Base-by-base conservation (phyloP, 345 rosid species). In the Durio zibethinus region DNA sequence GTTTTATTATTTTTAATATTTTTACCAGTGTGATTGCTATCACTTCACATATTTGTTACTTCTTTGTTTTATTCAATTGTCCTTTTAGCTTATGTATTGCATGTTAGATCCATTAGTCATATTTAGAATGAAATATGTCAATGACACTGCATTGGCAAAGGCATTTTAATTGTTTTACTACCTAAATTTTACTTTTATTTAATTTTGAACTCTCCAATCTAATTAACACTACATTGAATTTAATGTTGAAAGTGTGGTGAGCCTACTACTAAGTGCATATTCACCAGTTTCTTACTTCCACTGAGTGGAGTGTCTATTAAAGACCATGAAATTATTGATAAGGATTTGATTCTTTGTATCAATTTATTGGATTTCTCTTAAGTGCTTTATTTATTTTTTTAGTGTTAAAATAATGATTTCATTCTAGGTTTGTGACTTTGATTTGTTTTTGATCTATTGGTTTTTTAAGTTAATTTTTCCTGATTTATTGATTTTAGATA, bases 231-330 rank as follows among this genome's bases (percentile, higher is more conserved):
- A 38, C 27, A 61, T 35, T 50, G 27, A 12, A 23, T 43, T 65
- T 64, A 27, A 10, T 74, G 67, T 63, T 86, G 54, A 83, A 93
- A 98, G 81, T 95, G 99, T 68, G 88, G 94, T 31, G 88, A 86
- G 79, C 87, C 90, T 74, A 86, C 92, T 48, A 92, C 93, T 14
- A 88, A 91, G 85, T 60, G 90, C 71, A 78, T 95, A 15, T 95
- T 87, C 89, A 82, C 92, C 86, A 90, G 90, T 85, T 89, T 95
- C 85, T 86, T 93, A 2, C 76, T 95, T 20, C 72, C 90, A 80
- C 89, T 95, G 27, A 85, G 85, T 0, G 90, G 92, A 74, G 92
- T 90, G 38, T 89, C 89, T 7, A 84, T 92, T 48, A 89, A 90
- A 76, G 94, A 93, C 59, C 92, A 97, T 0, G 92, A 93, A 52